Percentiles rank a stretch among this genome's conserved stretches.
Conservation (phyloP, 2,329 filamentous ascomycete genomes). For the Tolypocladium album region DNA sequence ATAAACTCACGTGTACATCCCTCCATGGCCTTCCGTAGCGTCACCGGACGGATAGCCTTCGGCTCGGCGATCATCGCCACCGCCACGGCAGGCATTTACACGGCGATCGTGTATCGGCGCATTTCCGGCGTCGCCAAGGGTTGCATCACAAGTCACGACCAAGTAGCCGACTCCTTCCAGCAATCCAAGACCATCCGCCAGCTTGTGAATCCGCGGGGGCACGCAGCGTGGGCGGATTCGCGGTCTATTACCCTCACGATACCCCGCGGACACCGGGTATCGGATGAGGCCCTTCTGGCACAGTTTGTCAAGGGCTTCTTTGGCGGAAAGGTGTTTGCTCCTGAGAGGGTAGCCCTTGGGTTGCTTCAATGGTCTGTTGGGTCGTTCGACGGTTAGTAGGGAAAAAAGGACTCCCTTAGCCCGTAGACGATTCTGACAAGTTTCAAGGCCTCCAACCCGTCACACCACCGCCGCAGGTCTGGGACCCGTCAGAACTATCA, state of each 20-base stretch:
- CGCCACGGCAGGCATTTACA: background rate
- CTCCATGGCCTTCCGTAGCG: background rate
- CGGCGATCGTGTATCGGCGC: background rate
- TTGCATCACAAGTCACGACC: conserved; percentile 7
- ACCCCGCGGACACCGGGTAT: conserved; percentile 6
- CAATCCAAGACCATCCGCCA: conserved; percentile 11
- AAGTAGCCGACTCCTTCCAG: conserved; percentile 12
- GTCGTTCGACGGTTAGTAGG: background rate
- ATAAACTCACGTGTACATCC: background rate
- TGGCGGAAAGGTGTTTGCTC: conserved; percentile 16
- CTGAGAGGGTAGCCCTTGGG: conserved; percentile 11
- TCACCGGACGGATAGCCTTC: background rate
- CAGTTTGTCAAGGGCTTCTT: conserved; percentile 18
- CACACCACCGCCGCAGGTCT: conserved; percentile 3
- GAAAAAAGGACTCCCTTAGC: too few species aligned
- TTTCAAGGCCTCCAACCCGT: background rate
- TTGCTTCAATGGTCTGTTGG: conserved; percentile 1
- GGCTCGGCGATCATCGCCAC: background rate
- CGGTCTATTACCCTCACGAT: conserved; percentile 11
- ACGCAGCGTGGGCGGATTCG: conserved; percentile 10
- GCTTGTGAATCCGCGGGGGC: conserved; percentile 13
- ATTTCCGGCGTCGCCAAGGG: background rate
- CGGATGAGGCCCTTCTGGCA: conserved; percentile 16
- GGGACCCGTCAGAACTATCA: conserved; percentile 9
- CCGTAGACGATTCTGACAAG: background rate